Base-by-base conservation (phyloP, 164 flowering plant species). In the Houttuynia cordata region DNA sequence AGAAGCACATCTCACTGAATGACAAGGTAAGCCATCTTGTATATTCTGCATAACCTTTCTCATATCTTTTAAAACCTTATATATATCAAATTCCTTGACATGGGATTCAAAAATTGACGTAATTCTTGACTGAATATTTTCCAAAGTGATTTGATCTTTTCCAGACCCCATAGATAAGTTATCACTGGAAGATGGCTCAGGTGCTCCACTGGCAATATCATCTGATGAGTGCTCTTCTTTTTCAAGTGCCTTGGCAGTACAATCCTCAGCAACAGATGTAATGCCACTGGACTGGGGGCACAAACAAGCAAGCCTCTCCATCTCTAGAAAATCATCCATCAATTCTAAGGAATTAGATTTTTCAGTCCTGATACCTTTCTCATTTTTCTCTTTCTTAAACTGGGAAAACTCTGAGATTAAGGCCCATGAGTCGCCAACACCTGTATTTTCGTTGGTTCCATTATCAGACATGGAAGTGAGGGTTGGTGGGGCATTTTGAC, bases 291-390 rank as follows among this genome's bases (percentile, higher is more conserved):
- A 75, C 24, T 80, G 79, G 39, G 75, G 68, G 24, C 88, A 68
- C 39, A 68, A 67, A 66, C 85, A 68, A 18, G 97, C 99, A 66
- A 94, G 75, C 70, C 81, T 94, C 79, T 94, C 99, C 97, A 94
- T 91, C 79, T 94, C 97, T 49, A 91, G 75, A 70, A 94, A 94
- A 71, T 93, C 99, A 75, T 88, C 93, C 96, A 94, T 94, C 56
- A 91, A 83, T 61, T 83, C 90, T 78, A 85, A 61, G 54, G 74
- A 78, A 58, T 61, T 82, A 20, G 78, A 64, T 64, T 57, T 79
- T 23, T 82, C 89, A 53, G 74, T 63, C 62, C 76, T 85, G 53
- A 53, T 76, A 59, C 74, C 56, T 68, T 78, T 84, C 50, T 24
- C 64, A 47, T 58, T 71, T 68, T 76, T 88, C 23, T 80, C 91